These are phyloP conservation scores for Lablab purpureus DNA, from an alignment of 306 rosid species.

Conservation along the genomic window DNA sequence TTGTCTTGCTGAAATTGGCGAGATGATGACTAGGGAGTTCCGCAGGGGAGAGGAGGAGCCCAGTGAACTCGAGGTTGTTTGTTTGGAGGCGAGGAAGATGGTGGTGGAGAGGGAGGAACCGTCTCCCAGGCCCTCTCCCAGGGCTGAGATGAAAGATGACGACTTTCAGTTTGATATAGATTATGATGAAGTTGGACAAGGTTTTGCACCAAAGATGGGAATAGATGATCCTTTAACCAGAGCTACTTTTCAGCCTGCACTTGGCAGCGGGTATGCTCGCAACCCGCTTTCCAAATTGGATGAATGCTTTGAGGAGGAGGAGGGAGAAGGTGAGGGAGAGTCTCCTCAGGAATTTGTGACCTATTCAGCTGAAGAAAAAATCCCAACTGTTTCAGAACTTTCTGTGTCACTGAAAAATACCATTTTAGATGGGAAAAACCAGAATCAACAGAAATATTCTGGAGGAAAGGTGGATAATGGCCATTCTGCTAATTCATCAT, in stretches of 20 bases:
- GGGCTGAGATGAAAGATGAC: conserved; percentile 57
- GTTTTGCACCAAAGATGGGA: conserved; percentile 43
- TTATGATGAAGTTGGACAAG: conserved; percentile 64
- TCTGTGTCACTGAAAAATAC: conserved; percentile 72
- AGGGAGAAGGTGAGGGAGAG: conserved; percentile 65
- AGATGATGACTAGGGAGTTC: conserved; percentile 97
- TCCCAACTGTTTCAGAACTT: conserved; percentile 60
- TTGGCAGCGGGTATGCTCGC: conserved; percentile 60
- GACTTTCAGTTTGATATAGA: conserved; percentile 79
- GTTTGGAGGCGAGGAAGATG: conserved; percentile 84
- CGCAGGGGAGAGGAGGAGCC: conserved; percentile 91
- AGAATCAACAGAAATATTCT: conserved; percentile 49
- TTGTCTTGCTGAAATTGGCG: conserved; percentile 95
- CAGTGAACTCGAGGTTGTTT: conserved; percentile 90
- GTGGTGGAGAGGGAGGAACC: conserved; percentile 68
- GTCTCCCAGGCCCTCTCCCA: conserved; percentile 74
- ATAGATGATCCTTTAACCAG: conserved; percentile 54
- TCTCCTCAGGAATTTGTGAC: conserved; percentile 47
- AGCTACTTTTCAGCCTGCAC: conserved; percentile 56
- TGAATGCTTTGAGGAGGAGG: conserved; percentile 86
- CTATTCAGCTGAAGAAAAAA: conserved; percentile 46
- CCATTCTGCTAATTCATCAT: conserved; percentile 62
- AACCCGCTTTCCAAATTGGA: conserved; percentile 74
- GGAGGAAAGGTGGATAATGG: conserved; percentile 70
- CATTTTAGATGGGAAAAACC: conserved; percentile 64